Evolutionary conservation across 257 asterid species (phyloP).

Genomic region (Eucommia ulmoides): DNA sequence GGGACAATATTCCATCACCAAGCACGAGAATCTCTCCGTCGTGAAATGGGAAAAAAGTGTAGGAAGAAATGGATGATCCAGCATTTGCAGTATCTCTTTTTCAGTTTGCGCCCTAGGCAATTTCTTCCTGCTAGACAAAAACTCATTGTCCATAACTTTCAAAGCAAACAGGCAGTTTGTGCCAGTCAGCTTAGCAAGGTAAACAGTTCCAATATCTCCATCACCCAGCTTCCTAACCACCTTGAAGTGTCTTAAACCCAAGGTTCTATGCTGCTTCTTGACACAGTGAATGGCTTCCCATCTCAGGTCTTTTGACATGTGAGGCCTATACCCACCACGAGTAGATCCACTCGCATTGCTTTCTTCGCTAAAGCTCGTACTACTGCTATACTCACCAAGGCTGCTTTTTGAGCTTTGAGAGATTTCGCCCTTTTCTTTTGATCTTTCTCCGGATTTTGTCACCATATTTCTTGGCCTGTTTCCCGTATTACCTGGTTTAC

Average conservation of each 20-base stretch:
- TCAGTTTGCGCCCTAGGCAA: constrained; percentile 67
- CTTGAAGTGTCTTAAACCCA: constrained; percentile 46
- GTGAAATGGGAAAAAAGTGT: constrained; percentile 62
- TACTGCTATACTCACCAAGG: constrained; percentile 65
- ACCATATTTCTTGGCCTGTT: constrained; percentile 24
- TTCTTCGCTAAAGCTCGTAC: constrained; percentile 66
- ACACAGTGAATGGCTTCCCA: constrained; percentile 73
- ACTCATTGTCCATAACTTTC: constrained; percentile 68
- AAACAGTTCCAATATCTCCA: constrained; percentile 71
- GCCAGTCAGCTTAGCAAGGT: constrained; percentile 55
- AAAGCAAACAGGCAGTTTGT: constrained; percentile 50
- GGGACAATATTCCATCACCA: too few species aligned
- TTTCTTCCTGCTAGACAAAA: constrained; percentile 54
- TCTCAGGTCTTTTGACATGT: constrained; percentile 73
- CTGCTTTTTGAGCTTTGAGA: constrained; percentile 81
- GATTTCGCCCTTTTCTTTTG: constrained; percentile 51
- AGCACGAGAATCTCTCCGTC: constrained; percentile 53
- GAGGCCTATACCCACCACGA: constrained; percentile 64
- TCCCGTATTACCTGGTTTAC: constrained; percentile 12
- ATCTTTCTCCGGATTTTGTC: constrained; percentile 32
- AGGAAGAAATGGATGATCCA: constrained; percentile 76
- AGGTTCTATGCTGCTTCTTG: constrained; percentile 42
- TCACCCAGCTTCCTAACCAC: constrained; percentile 60
- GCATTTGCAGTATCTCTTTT: constrained; percentile 51
- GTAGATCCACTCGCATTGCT: constrained; percentile 53